These are phyloP conservation scores for Saccharomyces mikatae DNA, from an alignment of 805 yeast species.

Conservation along the genomic window DNA sequence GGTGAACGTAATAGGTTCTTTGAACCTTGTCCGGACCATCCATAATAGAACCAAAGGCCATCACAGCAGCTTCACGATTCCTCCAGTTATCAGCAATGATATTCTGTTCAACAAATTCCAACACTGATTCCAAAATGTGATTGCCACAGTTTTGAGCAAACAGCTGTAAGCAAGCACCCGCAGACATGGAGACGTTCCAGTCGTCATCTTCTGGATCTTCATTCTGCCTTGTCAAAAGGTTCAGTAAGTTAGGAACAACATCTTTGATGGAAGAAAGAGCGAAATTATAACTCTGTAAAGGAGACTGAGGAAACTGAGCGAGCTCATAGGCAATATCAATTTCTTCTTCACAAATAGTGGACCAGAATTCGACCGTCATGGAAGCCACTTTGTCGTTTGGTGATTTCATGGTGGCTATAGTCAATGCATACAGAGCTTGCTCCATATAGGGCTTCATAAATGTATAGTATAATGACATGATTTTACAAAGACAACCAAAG, in stretches of 20 bases:
- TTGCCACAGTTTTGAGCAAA: slow-evolving; percentile 88
- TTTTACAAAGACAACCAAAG: slow-evolving; percentile 88
- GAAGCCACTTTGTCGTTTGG: slow-evolving; percentile 71
- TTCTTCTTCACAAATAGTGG: slow-evolving; percentile 98
- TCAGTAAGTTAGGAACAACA: slow-evolving; percentile 79
- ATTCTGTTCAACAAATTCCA: slow-evolving; percentile 74
- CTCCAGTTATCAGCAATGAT: slow-evolving; percentile 65
- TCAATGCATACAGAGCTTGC: slow-evolving; percentile 83
- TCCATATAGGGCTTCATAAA: slow-evolving; percentile 96
- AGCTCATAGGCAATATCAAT: slow-evolving; percentile 65
- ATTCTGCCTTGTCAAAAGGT: slow-evolving; percentile 75
- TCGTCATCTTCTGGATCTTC: slow-evolving; percentile 93
- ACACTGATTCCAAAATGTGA: slow-evolving; percentile 76
- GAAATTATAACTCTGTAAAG: slow-evolving; percentile 59
- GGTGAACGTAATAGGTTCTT: slow-evolving; percentile 58
- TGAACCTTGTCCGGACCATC: slow-evolving; percentile 85
- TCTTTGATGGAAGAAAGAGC: slow-evolving; percentile 77
- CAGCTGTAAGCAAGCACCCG: slow-evolving; percentile 91
- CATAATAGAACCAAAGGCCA: slow-evolving; percentile 96
- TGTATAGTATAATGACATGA: slow-evolving; percentile 81
- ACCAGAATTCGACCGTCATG: slow-evolving; percentile 99
- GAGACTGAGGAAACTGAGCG: slow-evolving; percentile 50
- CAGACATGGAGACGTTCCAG: slow-evolving; percentile 98
- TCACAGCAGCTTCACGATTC: slow-evolving; percentile 91
- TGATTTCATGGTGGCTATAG: slow-evolving; percentile 87